Percentiles rank a stretch among this genome's conserved stretches.
Conservation (phyloP, 2,329 filamentous ascomycete genomes). For the Ceratocystiopsis brevicomis region DNA sequence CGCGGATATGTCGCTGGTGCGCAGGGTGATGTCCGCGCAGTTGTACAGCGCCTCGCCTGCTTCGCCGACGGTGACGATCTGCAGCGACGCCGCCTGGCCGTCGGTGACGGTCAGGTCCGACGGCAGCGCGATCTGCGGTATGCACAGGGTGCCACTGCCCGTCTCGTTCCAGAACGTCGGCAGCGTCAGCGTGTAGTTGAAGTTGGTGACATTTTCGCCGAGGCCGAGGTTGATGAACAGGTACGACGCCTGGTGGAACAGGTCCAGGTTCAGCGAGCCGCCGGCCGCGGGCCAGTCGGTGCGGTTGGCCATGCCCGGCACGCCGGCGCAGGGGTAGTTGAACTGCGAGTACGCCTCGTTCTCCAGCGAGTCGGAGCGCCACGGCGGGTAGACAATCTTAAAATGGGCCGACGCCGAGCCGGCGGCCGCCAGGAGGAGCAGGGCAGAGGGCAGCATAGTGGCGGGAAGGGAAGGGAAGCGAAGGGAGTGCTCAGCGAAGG, state of each 20-base stretch:
- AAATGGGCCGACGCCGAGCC: constrained; percentile 29
- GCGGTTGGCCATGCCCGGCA: constrained; percentile 22
- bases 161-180: constrained; percentile 38
- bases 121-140: constrained; percentile 39
- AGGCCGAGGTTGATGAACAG: constrained; percentile 32
- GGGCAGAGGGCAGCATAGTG: constrained; percentile 13
- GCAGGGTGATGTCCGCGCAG: constrained; percentile 58
- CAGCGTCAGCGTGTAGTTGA: constrained; percentile 48
- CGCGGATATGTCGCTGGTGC: constrained; percentile 22
- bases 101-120: constrained; percentile 30
- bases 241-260: constrained; percentile 34
- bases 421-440: constrained; percentile 17
- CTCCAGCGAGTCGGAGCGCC: constrained; percentile 29
- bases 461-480: neutral
- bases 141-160: constrained; percentile 45
- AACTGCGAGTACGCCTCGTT: constrained; percentile 28
- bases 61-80: constrained; percentile 46
- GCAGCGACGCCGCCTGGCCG: constrained; percentile 45
- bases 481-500: too few relatives aligned
- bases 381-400: constrained; percentile 25
- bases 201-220: constrained; percentile 35
- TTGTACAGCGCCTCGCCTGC: constrained; percentile 47
- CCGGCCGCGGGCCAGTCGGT: constrained; percentile 35
- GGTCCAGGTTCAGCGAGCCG: constrained; percentile 26
- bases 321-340: constrained; percentile 26